Evolutionary conservation across 2,329 filamentous ascomycete species (phyloP).

Genomic region (Eutypella sp.): DNA sequence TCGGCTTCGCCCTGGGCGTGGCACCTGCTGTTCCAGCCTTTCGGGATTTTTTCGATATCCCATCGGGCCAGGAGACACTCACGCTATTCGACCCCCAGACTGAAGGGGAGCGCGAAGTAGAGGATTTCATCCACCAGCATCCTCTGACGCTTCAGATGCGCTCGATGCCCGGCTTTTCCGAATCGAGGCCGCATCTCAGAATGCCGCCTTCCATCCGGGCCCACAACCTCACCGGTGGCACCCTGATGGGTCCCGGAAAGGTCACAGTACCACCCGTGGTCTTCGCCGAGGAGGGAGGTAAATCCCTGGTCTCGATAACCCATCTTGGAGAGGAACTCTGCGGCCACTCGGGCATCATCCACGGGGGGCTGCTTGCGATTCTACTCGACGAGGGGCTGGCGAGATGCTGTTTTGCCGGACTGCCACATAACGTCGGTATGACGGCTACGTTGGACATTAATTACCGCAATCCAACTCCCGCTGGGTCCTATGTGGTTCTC

Average conservation of each 20-base stretch:
- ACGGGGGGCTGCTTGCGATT: slow-evolving; percentile 88
- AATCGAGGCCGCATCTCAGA: slow-evolving; percentile 82
- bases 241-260: slow-evolving; percentile 67
- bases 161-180: slow-evolving; percentile 58
- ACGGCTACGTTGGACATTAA: slow-evolving; percentile 81
- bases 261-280: slow-evolving; percentile 77
- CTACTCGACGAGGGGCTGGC: slow-evolving; percentile 87
- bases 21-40: slow-evolving; percentile 46
- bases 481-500: slow-evolving; percentile 71
- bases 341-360: slow-evolving; percentile 85
- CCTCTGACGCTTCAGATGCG: slow-evolving; percentile 69
- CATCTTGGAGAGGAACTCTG: slow-evolving; percentile 78
- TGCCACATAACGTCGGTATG: slow-evolving; percentile 80
- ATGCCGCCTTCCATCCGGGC: slow-evolving; percentile 65
- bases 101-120: slow-evolving; percentile 54
- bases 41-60: slow-evolving; percentile 43
- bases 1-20: slow-evolving; percentile 54
- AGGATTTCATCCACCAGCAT: slow-evolving; percentile 70
- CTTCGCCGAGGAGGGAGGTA: slow-evolving; percentile 68
- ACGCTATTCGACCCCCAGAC: slow-evolving; percentile 56
- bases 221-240: slow-evolving; percentile 78
- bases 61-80: slow-evolving; percentile 69
- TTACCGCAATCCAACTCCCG: slow-evolving; percentile 76
- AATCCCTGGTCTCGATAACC: slow-evolving; percentile 64
- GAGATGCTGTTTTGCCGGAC: slow-evolving; percentile 78